These are phyloP conservation scores for Rhizopus arrhizus DNA, from an alignment of 371 early-diverging fungal genomes.

Conservation along the genomic window DNA sequence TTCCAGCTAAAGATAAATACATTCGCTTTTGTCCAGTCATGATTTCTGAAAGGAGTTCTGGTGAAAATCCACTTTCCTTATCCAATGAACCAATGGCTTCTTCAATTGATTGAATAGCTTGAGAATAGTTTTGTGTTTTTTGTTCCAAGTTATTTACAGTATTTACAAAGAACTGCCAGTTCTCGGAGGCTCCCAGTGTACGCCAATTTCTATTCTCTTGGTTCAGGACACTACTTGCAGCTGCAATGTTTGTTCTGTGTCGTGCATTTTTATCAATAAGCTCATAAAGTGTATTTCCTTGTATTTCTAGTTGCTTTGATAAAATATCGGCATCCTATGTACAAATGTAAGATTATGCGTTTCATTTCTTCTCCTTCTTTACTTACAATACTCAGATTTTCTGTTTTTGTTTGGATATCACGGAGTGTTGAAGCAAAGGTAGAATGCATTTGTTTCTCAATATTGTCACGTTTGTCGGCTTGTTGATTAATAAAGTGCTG, in stretches of 20 bases:
- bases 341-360: not conserved
- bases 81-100: slow-evolving; percentile 17
- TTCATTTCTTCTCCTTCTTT: not conserved
- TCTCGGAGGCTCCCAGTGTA: slow-evolving; percentile 19
- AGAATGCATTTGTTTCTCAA: slow-evolving; percentile 11
- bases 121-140: slow-evolving; percentile 6
- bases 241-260: slow-evolving; percentile 15
- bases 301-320: slow-evolving; percentile 14
- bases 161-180: slow-evolving; percentile 20
- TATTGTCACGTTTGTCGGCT: slow-evolving; percentile 18
- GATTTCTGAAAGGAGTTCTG: slow-evolving; percentile 6
- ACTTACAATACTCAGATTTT: slow-evolving; percentile 18
- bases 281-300: slow-evolving; percentile 11
- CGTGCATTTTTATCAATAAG: slow-evolving; percentile 19
- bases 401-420: slow-evolving; percentile 4
- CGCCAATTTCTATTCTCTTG: slow-evolving; percentile 25
- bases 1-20: slow-evolving; percentile 25
- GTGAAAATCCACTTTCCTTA: not conserved
- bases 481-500: slow-evolving; percentile 25
- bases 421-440: slow-evolving; percentile 19
- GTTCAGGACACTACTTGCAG: slow-evolving; percentile 14
- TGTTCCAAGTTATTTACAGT: slow-evolving; percentile 13
- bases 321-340: slow-evolving; percentile 26
- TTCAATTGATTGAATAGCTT: slow-evolving; percentile 12
- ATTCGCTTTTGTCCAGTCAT: slow-evolving; percentile 13